These are phyloP conservation scores for Geotrichum aggregatum DNA, from an alignment of 1,139 yeast genomes.

Conservation along the genomic window DNA sequence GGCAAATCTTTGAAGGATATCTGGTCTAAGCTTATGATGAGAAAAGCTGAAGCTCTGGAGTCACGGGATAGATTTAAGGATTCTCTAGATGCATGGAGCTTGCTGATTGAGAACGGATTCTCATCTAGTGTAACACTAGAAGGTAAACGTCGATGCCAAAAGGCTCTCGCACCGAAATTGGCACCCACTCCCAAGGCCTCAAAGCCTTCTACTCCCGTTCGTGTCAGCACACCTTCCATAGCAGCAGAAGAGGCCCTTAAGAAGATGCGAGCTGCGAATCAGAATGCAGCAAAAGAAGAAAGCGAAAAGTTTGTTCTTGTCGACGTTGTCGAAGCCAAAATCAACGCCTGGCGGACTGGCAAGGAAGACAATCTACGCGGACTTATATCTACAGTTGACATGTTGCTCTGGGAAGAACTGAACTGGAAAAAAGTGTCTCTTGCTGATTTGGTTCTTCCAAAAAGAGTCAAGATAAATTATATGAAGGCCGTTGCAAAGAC, in stretches of 20 bases:
- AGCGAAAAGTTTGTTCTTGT: constrained; percentile 54
- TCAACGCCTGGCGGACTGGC: constrained; percentile 65
- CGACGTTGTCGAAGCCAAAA: constrained; percentile 54
- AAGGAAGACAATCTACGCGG: constrained; percentile 78
- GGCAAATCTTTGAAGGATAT: constrained; percentile 62
- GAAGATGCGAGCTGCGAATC: constrained; percentile 48
- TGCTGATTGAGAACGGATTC: constrained; percentile 62
- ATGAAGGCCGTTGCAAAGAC: constrained; percentile 91
- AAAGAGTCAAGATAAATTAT: constrained; percentile 79
- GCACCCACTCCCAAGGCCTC: constrained; percentile 4
- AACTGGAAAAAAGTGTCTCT: constrained; percentile 62
- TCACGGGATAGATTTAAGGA: constrained; percentile 63
- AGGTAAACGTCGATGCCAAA: constrained; percentile 75
- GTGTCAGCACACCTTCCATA: constrained; percentile 29
- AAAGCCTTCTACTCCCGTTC: constrained; percentile 32
- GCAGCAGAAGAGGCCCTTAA: constrained; percentile 45
- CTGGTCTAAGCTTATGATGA: constrained; percentile 64
- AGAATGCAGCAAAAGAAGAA: constrained; percentile 50
- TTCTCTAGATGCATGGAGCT: constrained; percentile 59
- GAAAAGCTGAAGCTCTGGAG: constrained; percentile 82
- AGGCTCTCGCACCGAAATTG: constrained; percentile 46
- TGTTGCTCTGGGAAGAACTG: constrained; percentile 57
- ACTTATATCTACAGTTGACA: constrained; percentile 61
- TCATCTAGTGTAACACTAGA: constrained; percentile 65
- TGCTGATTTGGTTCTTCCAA: constrained; percentile 81